These are phyloP conservation scores for Xylariaceae sp. DNA, from an alignment of 2,329 filamentous ascomycete species.

Conservation along the genomic window DNA sequence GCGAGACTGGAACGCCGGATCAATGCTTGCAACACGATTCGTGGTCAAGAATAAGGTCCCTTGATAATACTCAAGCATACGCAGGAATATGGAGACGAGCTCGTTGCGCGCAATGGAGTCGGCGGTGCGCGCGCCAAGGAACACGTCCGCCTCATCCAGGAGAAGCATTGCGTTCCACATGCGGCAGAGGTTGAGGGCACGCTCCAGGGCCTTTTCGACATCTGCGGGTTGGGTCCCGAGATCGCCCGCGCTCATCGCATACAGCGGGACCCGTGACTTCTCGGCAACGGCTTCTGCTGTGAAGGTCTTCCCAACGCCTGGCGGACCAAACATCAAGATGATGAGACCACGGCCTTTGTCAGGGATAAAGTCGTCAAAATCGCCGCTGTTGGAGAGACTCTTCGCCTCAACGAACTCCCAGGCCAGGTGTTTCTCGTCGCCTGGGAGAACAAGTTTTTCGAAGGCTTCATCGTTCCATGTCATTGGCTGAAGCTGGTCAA, in stretches of 20 bases:
- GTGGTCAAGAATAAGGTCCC: slow-evolving; percentile 48
- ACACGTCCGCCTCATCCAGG: slow-evolving; percentile 52
- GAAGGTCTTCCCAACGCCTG: slow-evolving; percentile 48
- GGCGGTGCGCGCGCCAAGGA: slow-evolving; percentile 44
- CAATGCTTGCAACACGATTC: slow-evolving; percentile 45
- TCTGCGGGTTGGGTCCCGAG: slow-evolving; percentile 43
- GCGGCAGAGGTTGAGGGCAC: slow-evolving; percentile 44
- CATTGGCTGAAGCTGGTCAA: slow-evolving; percentile 39
- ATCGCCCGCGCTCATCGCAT: slow-evolving; percentile 47
- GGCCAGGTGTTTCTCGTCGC: slow-evolving; percentile 45
- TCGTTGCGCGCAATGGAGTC: slow-evolving; percentile 47
- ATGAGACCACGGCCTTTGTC: slow-evolving; percentile 46
- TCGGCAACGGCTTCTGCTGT: slow-evolving; percentile 50
- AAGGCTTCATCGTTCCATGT: slow-evolving; percentile 46
- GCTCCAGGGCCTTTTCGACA: slow-evolving; percentile 44
- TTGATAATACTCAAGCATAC: slow-evolving; percentile 41
- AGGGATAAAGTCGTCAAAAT: slow-evolving; percentile 44
- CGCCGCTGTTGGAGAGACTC: slow-evolving; percentile 29
- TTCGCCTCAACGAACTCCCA: slow-evolving; percentile 49
- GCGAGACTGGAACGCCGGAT: slow-evolving; percentile 46
- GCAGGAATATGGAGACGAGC: slow-evolving; percentile 42
- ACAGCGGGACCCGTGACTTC: slow-evolving; percentile 46
- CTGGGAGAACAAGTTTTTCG: slow-evolving; percentile 45
- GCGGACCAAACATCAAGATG: slow-evolving; percentile 45
- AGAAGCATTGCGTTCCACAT: slow-evolving; percentile 52